These are phyloP conservation scores for Termitomyces sp. DNA, from an alignment of 768 basidiomycete genomes.

Conservation along the genomic window DNA sequence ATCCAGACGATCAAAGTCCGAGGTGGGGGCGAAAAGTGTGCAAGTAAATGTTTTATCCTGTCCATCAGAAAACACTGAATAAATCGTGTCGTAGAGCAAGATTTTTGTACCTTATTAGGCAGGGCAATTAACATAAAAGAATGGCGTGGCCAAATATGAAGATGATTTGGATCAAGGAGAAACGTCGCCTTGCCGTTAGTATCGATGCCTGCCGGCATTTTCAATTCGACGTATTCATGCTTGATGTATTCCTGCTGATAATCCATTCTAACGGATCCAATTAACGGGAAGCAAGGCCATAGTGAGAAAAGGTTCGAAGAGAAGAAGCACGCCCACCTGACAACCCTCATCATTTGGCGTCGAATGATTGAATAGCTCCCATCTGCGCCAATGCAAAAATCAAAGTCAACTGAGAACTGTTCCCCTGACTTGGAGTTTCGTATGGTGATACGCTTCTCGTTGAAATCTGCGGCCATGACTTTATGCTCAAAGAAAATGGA, in stretches of 20 bases:
- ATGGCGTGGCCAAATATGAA: slow-evolving; percentile 99
- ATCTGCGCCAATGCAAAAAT: slow-evolving; percentile 88
- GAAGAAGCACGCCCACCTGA: slow-evolving; percentile 55
- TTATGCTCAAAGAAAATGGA: slow-evolving; percentile 78
- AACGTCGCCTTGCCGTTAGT: slow-evolving; percentile 59
- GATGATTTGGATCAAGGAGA: slow-evolving; percentile 88
- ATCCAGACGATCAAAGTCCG: slow-evolving; percentile 64
- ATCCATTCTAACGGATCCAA: slow-evolving; percentile 65
- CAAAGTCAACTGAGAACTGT: slow-evolving; percentile 50
- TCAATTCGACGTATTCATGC: slow-evolving; percentile 95
- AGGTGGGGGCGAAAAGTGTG: slow-evolving; percentile 87
- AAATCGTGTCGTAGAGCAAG: slow-evolving; percentile 13
- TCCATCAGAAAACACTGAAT: slow-evolving; percentile 24
- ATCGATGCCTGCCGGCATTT: slow-evolving; percentile 80
- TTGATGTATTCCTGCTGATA: slow-evolving; percentile 93
- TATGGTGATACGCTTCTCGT: slow-evolving; percentile 49
- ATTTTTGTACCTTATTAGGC: slow-evolving; percentile 80
- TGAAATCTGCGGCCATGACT: slow-evolving; percentile 72
- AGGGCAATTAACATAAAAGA: slow-evolving; percentile 99
- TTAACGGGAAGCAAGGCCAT: slow-evolving; percentile 22
- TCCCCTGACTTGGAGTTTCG: slow-evolving; percentile 37
- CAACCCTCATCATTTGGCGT: slow-evolving; percentile 91
- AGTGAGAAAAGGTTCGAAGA: slow-evolving; percentile 24
- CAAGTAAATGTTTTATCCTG: slow-evolving; percentile 97
- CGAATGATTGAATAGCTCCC: slow-evolving; percentile 91